These are phyloP conservation scores for Fusarium chuoi DNA, from an alignment of 2,329 filamentous ascomycete species.

Conservation along the genomic window DNA sequence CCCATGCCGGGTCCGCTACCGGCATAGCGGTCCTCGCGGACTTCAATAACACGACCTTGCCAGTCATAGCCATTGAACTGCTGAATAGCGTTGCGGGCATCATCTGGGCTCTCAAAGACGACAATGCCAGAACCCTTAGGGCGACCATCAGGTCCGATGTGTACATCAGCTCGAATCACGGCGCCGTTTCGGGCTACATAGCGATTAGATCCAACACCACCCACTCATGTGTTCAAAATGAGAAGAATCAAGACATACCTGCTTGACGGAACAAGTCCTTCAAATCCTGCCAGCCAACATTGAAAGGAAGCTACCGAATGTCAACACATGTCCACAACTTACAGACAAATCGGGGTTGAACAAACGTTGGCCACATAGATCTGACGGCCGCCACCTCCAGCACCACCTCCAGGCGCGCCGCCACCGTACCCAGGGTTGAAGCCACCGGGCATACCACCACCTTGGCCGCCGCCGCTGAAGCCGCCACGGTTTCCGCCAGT, in stretches of 20 bases:
- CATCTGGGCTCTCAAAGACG: conserved; percentile 92
- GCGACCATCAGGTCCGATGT: conserved; percentile 88
- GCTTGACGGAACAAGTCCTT: conserved; percentile 99
- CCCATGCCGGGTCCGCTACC: conserved; percentile 66
- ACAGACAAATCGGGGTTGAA: conserved; percentile 51
- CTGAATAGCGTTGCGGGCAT: conserved; percentile 94
- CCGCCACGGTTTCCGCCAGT: conserved; percentile 71
- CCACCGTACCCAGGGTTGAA: conserved; percentile 68
- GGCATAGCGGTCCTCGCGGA: conserved; percentile 95
- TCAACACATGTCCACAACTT: conserved; percentile 27
- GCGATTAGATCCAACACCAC: conserved; percentile 14
- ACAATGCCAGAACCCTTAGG: conserved; percentile 98
- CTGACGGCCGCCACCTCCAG: conserved; percentile 75
- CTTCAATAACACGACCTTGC: conserved; percentile 93
- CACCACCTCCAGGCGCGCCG: conserved; percentile 60
- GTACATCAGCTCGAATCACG: conserved; percentile 95
- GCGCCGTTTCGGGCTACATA: conserved; percentile 69
- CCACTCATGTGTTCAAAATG: not conserved
- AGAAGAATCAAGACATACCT: conserved; percentile 68
- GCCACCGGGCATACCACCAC: conserved; percentile 59
- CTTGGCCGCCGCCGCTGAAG: conserved; percentile 63
- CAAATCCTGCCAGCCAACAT: conserved; percentile 97
- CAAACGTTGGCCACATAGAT: conserved; percentile 98
- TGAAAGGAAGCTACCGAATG: conserved; percentile 84
- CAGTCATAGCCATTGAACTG: conserved; percentile 99